A percentile compares a stretch with the other conserved stretches of the same genome.
These are phyloP conservation scores for Pterulicium gracile DNA, from an alignment of 1,284 basidiomycete species.

Conservation along the genomic window DNA sequence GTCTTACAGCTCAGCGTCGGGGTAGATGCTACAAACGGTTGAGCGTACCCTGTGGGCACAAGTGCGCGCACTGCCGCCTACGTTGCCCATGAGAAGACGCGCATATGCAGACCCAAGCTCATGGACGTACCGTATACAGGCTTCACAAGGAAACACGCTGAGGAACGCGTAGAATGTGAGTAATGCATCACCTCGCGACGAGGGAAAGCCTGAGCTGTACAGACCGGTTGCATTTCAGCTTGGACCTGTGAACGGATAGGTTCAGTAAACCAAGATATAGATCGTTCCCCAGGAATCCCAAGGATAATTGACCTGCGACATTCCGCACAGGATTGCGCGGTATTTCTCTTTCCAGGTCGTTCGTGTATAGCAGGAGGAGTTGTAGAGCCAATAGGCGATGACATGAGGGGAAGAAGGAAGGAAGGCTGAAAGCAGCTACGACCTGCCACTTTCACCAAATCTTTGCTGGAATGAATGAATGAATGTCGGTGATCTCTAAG, in stretches of 20 bases:
- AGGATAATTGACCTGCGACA: slow-evolving; percentile 29
- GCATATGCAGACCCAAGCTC: not conserved
- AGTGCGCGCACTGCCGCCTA: slow-evolving; percentile 37
- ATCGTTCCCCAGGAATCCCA: slow-evolving; percentile 1
- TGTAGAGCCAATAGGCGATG: slow-evolving; percentile 1
- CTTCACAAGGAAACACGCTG: slow-evolving; percentile 40
- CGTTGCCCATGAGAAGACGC: slow-evolving; percentile 2
- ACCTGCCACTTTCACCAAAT: too few species aligned
- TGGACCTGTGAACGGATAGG: slow-evolving; percentile 28
- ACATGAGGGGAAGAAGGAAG: not conserved
- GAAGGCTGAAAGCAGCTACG: not conserved
- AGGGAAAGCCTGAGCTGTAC: slow-evolving; percentile 4
- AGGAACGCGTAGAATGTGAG: not conserved
- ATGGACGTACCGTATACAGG: slow-evolving; percentile 29
- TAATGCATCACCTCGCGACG: too few species aligned
- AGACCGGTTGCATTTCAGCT: slow-evolving; percentile 43
- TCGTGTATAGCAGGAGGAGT: too few species aligned
- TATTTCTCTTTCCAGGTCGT: too few species aligned
- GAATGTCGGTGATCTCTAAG: too few species aligned
- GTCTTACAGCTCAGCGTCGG: slow-evolving; percentile 3
- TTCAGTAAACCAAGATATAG: slow-evolving; percentile 5
- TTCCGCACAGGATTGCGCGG: slow-evolving; percentile 42
- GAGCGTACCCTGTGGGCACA: slow-evolving; percentile 37
- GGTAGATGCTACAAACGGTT: not conserved
- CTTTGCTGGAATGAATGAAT: too few species aligned